Evolutionary conservation across 2,329 filamentous ascomycete species (phyloP), one percentile per base, ranked within the genome.

Genomic region (Colletotrichum navitas): DNA sequence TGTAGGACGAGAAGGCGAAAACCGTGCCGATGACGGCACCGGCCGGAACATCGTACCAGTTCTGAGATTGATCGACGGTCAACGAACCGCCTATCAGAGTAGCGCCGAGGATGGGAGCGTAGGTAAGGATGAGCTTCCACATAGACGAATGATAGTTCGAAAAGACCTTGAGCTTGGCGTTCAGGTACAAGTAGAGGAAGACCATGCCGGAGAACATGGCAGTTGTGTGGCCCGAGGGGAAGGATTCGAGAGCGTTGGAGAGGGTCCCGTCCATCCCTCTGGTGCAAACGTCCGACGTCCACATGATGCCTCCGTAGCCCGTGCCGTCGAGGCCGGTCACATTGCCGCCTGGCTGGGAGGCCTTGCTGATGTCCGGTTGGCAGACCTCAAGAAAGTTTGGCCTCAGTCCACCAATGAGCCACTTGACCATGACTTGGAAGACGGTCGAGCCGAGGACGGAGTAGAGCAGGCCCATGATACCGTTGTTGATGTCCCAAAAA

Each of bases 141-240:
- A 93, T 89, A n/a, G 89, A 85, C 0, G 92, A 89, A 77, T 93
- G 92, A 78, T 92, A 91, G 83, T 93, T 91, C 72, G 88, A 83
- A 76, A 90, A 93, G 68, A 93, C 87, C 84, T 94, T 94, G 74
- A 94, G 85, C 83, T 94, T 94, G 63, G 90, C 92, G 79, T 94
- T 94, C 55, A 94, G 87, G 82, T 94, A 94, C 3, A 94, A 83
- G 74, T 87, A 91, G 3, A 94, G 82, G 77, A 88, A 94, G 24
- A 93, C 85, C 76, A 93, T 92, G 14, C 91, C 91, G 0, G 90
- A 91, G 71, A 93, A 94, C 0, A 91, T 91, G 2, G 91, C 91
- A 0, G 92, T 93, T 2, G 90, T 90, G 80, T 94, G 92, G 0
- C 93, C 93, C 1, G 89, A 92, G 0, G 92, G 92, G 79, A 94